Conservation (phyloP, 2,329 filamentous ascomycete species). For the Elsinoe perseae region DNA sequence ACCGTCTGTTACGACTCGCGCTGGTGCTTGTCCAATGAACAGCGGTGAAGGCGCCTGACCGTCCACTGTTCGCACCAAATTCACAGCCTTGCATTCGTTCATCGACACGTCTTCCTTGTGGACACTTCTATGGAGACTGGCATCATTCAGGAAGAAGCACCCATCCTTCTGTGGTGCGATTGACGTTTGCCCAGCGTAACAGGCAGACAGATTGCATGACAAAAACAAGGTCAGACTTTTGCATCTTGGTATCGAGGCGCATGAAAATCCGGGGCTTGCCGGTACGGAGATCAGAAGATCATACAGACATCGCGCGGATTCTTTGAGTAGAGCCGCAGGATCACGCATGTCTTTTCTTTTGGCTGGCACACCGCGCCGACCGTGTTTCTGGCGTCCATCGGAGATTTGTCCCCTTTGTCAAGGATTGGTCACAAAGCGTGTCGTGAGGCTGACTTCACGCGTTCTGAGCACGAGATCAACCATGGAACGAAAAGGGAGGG, state of each 20-base stretch:
- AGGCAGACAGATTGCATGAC: constrained; percentile 1
- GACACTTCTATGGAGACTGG: not conserved
- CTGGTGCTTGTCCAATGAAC: not conserved
- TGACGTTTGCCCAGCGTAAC: constrained; percentile 3
- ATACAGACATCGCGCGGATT: constrained; percentile 3
- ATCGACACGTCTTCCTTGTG: not conserved
- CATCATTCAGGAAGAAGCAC: not conserved
- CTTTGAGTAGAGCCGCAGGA: not conserved
- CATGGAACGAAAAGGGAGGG: not conserved
- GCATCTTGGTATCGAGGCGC: not conserved
- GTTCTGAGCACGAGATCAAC: constrained; percentile 3
- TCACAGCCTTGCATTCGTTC: not conserved
- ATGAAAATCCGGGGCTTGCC: not conserved
- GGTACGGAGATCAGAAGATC: constrained; percentile 10
- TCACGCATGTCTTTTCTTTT: not conserved
- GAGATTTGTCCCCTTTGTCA: not conserved
- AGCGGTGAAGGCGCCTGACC: not conserved
- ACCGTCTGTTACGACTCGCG: not conserved
- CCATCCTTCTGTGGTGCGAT: constrained; percentile 1
- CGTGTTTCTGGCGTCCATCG: constrained; percentile 3
- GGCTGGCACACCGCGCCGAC: not conserved
- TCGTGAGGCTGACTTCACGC: constrained; percentile 7
- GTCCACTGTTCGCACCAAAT: not conserved
- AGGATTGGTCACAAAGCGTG: not conserved
- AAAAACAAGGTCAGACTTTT: not conserved